Evolutionary conservation across 164 flowering plant species (phyloP), one percentile per base, ranked within the genome.

Genomic region (Stephania japonica): DNA sequence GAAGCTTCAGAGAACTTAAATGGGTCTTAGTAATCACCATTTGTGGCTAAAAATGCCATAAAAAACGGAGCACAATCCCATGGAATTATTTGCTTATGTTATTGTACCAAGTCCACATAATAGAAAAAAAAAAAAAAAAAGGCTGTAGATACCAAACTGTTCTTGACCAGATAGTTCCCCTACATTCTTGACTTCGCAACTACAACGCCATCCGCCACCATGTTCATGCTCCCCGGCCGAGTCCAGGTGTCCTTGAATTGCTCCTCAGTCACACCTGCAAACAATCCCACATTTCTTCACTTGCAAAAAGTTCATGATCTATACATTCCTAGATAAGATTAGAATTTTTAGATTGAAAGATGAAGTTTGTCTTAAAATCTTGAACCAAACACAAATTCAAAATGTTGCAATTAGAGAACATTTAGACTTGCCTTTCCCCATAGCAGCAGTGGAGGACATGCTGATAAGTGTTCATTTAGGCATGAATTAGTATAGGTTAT

Each of bases 381-480:
- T 53, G 16, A 53, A n/a, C 16, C 19, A 53, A 53, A 53, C n/a
- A 56, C n/a, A 56, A 14, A 6, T 53, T 26, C 19, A 49, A 69
- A 68, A 32, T 13, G 23, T 23, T 19, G 65, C 44, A 66, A 21
- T n/a, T 10, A 42, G 24, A 42, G 56, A 25, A 25, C 26, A 21
- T 23, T 27, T 0, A n/a, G 53, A 47, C 77, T 84, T 83, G 76
- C 98, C 97, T 90, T 92, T 90, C 50, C 93, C 98, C 97, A 92
- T 92, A 63, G 98, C 95, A 62, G 98, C 97, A 74, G 98, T 94
- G 25, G 97, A 92, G 59, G 95, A 87, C 50, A 94, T n/a, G n/a
- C n/a, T n/a, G n/a, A n/a, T n/a, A n/a, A n/a, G n/a, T n/a, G n/a
- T n/a, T n/a, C n/a, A n/a, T n/a, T n/a, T n/a, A n/a, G n/a, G n/a